phyloP scores from a whole-genome alignment of 2,329 filamentous ascomycete species.

The Colletotrichum sp. region DNA sequence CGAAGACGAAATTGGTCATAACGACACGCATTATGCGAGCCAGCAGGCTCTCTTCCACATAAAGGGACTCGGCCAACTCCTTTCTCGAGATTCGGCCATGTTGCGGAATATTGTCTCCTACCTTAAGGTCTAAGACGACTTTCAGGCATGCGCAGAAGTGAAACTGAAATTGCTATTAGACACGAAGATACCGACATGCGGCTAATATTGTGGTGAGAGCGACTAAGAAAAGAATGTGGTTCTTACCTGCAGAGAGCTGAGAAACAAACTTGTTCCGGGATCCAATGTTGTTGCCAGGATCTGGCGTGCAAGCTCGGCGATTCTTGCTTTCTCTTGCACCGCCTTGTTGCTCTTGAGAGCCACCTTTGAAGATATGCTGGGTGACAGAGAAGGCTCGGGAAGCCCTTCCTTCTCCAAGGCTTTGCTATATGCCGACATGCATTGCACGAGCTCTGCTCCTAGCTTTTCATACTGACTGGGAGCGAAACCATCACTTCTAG shows the following conservation, averaged over 20 bases:
- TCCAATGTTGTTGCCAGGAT: neutral
- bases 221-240: accelerated
- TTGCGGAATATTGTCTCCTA: neutral
- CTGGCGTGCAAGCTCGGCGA: neutral
- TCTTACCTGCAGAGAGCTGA: neutral
- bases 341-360: neutral
- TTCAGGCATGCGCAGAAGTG: neutral
- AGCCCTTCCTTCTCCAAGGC: neutral
- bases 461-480: neutral
- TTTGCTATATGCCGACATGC: neutral
- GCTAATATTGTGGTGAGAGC: neutral
- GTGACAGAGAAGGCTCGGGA: neutral
- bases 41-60: neutral
- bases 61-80: neutral
- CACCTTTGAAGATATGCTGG: neutral
- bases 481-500: neutral
- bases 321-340: neutral
- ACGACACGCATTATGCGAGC: neutral
- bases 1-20: neutral
- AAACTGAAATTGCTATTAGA: neutral
- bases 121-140: neutral
- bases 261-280: neutral
- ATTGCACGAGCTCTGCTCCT: neutral
- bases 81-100: neutral
- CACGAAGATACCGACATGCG: neutral